These are phyloP conservation scores for Eucalyptus urophylla DNA, from an alignment of 345 rosid genomes.

Conservation along the genomic window DNA sequence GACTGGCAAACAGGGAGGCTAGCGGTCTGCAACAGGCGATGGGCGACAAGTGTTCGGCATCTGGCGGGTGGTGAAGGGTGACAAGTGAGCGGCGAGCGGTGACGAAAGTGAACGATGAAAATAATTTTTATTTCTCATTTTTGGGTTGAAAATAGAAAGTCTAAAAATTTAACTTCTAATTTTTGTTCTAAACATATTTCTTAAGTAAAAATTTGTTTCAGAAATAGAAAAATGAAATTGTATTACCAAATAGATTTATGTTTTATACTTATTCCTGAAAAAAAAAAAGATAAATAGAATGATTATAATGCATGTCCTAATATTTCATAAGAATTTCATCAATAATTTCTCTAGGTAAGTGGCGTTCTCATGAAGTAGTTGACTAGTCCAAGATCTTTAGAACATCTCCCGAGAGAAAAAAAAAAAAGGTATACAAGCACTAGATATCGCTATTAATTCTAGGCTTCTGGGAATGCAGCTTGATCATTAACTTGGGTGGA, in stretches of 20 bases:
- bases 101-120: fast-evolving
- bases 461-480: background rate
- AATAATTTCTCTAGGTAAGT: background rate
- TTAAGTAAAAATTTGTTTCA: no score
- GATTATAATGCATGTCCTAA: fast-evolving
- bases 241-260: no score
- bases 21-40: fast-evolving
- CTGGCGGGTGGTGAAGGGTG: fast-evolving
- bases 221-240: no score
- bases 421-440: background rate
- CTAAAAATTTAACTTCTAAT: no score
- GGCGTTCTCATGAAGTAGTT: background rate
- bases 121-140: fast-evolving
- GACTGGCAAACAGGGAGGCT: fast-evolving
- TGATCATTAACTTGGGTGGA: background rate
- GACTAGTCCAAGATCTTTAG: background rate
- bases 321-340: no score
- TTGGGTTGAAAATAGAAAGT: fast-evolving
- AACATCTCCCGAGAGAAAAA: background rate
- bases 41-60: no score
- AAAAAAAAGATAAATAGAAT: no score
- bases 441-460: background rate
- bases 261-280: no score
- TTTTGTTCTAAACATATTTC: no score
- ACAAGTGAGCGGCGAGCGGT: fast-evolving